Evolutionary conservation across 129 eudicot species (phyloP).

Genomic region (Smallanthus sonchifolius): DNA sequence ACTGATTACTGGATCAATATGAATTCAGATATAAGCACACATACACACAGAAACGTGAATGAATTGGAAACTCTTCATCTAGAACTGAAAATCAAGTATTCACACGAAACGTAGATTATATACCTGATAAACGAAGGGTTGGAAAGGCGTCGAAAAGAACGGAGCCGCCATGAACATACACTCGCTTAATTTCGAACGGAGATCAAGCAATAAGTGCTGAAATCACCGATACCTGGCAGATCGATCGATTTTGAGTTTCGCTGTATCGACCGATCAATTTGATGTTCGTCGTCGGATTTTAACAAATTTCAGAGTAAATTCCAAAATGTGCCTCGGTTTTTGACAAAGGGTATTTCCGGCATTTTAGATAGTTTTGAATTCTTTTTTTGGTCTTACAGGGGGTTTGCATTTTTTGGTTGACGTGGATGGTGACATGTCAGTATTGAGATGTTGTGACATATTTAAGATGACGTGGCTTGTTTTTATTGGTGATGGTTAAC

Average conservation of each 20-base stretch:
- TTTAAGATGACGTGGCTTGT: background rate
- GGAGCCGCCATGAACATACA: constrained; percentile 77
- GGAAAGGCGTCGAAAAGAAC: constrained; percentile 78
- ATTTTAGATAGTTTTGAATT: background rate
- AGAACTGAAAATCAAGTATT: background rate
- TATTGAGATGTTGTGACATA: background rate
- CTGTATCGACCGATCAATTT: background rate
- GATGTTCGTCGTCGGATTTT: background rate
- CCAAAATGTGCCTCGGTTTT: background rate
- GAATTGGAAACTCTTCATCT: background rate
- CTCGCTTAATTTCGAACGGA: constrained; percentile 1
- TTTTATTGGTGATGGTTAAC: background rate
- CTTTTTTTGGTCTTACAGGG: background rate
- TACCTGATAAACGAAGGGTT: constrained; percentile 94
- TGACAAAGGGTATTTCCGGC: background rate
- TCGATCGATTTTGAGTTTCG: background rate
- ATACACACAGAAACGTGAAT: background rate
- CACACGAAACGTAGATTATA: background rate
- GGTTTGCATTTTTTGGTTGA: background rate
- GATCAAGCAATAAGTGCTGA: constrained; percentile 19
- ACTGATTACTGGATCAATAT: background rate
- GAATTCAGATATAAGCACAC: background rate
- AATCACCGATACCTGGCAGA: constrained; percentile 9
- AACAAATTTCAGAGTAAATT: background rate
- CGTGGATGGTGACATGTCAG: constrained; percentile 1